These are phyloP conservation scores for Leishmania tropica DNA, from an alignment of 208 protist species.

Conservation along the genomic window DNA sequence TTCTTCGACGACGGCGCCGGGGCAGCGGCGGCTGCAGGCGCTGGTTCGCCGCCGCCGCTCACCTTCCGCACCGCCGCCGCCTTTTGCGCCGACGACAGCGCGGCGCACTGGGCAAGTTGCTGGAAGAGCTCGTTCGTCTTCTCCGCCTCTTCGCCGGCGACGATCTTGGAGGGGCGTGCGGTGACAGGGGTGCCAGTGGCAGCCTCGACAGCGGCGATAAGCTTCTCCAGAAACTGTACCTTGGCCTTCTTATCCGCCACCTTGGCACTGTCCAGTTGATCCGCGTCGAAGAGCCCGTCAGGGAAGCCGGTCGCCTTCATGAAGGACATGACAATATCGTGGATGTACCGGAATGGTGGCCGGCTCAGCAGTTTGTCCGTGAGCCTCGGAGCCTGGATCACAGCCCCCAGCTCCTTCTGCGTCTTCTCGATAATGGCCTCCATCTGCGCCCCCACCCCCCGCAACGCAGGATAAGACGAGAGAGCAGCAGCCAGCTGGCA, in stretches of 20 bases:
- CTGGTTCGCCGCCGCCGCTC: conserved; percentile 33
- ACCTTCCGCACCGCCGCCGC: conserved; percentile 60
- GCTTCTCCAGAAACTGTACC: conserved; percentile 70
- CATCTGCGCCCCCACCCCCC: conserved; percentile 11
- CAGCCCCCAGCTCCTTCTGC: conserved; percentile 71
- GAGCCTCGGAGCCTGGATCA: conserved; percentile 83
- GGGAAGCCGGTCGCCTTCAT: conserved; percentile 75
- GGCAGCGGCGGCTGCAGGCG: conserved; percentile 1
- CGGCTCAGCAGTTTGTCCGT: conserved; percentile 87
- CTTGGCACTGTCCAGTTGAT: conserved; percentile 79
- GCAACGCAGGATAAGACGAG: not conserved
- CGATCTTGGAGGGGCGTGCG: conserved; percentile 85
- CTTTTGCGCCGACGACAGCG: conserved; percentile 64
- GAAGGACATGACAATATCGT: conserved; percentile 85
- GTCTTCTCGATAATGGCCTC: conserved; percentile 76
- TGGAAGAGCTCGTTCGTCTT: conserved; percentile 90
- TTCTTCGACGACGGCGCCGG: not conserved
- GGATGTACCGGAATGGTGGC: conserved; percentile 91
- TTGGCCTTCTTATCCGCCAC: conserved; percentile 86
- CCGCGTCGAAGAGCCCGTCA: conserved; percentile 55
- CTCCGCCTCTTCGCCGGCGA: conserved; percentile 85
- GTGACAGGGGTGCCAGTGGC: conserved; percentile 61
- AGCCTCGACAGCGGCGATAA: conserved; percentile 81
- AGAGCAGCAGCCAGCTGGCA: not conserved
- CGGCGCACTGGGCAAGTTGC: conserved; percentile 74